phyloP scores from a whole-genome alignment of 208 protist species.

The Hexamita inflata region DNA sequence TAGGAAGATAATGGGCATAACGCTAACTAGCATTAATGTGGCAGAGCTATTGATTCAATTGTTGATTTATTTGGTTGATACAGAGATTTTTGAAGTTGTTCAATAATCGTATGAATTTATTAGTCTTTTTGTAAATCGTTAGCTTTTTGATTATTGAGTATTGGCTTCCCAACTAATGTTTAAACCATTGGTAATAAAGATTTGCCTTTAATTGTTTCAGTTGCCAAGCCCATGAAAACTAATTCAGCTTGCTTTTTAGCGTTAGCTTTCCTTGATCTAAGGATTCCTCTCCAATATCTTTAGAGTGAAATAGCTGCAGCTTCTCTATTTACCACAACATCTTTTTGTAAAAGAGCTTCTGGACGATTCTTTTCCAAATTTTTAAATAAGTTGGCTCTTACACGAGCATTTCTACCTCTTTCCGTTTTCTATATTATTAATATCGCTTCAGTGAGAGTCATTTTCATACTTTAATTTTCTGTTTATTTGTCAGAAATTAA shows the following conservation, averaged over 20 bases:
- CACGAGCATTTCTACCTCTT: background rate
- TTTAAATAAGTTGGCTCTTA: background rate
- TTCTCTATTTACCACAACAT: background rate
- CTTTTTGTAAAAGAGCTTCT: background rate
- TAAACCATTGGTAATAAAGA: background rate
- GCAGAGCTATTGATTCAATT: too few relatives aligned
- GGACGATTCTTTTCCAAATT: background rate
- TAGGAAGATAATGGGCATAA: background rate
- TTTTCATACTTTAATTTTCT: too few relatives aligned
- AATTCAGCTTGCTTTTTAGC: background rate
- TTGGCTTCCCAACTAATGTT: too few relatives aligned
- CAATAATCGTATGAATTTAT: too few relatives aligned
- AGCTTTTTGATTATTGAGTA: too few relatives aligned
- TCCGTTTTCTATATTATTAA: background rate
- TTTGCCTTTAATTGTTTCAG: background rate
- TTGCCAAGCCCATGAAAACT: background rate
- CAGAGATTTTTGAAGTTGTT: too few relatives aligned
- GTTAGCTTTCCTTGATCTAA: background rate
- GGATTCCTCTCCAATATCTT: background rate
- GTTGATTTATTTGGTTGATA: too few relatives aligned
- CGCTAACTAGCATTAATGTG: background rate
- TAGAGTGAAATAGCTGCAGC: background rate
- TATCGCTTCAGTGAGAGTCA: slow-evolving; percentile 11
- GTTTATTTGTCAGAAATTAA: background rate
- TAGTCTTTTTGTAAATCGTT: too few relatives aligned